Conservation (phyloP, 148 eudicot species). For the Silene uniflora region DNA sequence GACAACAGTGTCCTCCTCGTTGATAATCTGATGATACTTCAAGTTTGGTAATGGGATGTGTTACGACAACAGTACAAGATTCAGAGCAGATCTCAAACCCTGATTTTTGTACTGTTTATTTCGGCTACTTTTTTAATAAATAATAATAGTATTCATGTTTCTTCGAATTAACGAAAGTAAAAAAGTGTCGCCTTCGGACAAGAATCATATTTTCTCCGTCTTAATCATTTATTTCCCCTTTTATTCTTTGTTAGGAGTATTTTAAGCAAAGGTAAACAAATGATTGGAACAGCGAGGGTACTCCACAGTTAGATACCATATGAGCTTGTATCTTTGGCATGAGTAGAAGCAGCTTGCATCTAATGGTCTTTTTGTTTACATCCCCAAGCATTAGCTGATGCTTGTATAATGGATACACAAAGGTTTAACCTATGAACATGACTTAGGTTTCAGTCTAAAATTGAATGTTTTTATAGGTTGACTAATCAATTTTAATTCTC, state of each 20-base stretch:
- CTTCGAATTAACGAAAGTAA: background rate
- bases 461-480: no score
- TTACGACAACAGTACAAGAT: background rate
- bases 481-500: no score
- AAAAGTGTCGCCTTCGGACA: background rate
- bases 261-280: no score
- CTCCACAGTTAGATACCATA: background rate
- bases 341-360: background rate
- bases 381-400: background rate
- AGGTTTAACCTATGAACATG: background rate
- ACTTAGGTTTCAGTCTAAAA: background rate
- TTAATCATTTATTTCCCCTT: no score
- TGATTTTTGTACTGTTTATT: no score
- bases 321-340: slow-evolving; percentile 4
- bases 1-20: slow-evolving; percentile 5
- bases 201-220: no score
- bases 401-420: background rate
- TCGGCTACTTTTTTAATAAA: no score
- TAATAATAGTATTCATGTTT: no score
- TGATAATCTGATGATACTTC: background rate
- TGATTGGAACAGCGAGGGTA: background rate
- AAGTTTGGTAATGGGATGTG: background rate
- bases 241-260: no score
- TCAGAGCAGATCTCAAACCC: background rate
- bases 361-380: no score